Evolutionary conservation across 345 rosid genomes (phyloP).

Genomic region (Microthlaspi erraticum): DNA sequence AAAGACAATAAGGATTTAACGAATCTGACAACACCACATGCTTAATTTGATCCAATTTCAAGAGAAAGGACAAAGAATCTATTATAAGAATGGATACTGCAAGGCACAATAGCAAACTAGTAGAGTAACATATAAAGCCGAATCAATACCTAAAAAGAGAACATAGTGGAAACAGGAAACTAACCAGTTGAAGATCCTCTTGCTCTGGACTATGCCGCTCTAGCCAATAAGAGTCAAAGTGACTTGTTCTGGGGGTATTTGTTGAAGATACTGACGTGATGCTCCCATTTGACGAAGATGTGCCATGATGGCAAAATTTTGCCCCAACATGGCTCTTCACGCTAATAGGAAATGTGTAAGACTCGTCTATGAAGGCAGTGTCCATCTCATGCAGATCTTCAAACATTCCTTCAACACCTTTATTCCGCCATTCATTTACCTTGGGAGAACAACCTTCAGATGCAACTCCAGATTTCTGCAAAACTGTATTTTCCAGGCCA

Average conservation of each 20-base stretch:
- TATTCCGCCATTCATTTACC: slow-evolving; percentile 74
- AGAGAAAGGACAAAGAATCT: too few species aligned
- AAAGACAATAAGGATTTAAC: not conserved
- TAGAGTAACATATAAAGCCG: not conserved
- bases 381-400: slow-evolving; percentile 95
- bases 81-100: slow-evolving; percentile 7
- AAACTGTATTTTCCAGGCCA: slow-evolving; percentile 60
- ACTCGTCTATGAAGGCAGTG: slow-evolving; percentile 76
- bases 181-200: slow-evolving; percentile 82
- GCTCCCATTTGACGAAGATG: slow-evolving; percentile 80
- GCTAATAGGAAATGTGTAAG: slow-evolving; percentile 50
- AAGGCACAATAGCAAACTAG: slow-evolving; percentile 15
- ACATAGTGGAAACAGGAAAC: slow-evolving; percentile 31
- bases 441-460: slow-evolving; percentile 76
- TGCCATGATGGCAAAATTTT: slow-evolving; percentile 61
- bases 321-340: slow-evolving; percentile 61
- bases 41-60: not conserved
- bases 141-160: slow-evolving; percentile 15
- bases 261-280: slow-evolving; percentile 80
- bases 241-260: slow-evolving; percentile 77
- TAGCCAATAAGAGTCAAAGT: slow-evolving; percentile 81
- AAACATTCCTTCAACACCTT: slow-evolving; percentile 87
- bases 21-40: not conserved
- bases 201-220: slow-evolving; percentile 70
- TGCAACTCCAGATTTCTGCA: slow-evolving; percentile 52